Conservation (phyloP, 2,329 filamentous ascomycete genomes). For the Aspergillus nomiae region DNA sequence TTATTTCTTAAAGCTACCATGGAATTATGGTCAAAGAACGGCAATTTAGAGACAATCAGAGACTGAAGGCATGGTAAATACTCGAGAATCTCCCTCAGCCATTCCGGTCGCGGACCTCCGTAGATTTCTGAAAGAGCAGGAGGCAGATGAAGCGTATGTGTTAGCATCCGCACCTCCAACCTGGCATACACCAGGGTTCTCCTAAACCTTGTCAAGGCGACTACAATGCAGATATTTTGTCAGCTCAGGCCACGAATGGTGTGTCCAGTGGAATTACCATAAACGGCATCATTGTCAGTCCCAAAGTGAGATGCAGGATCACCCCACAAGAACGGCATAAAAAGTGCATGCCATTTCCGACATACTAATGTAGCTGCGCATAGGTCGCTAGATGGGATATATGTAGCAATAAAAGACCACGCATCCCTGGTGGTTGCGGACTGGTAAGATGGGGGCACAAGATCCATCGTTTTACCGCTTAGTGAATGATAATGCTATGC, state of each 20-base stretch:
- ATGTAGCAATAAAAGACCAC: constrained; percentile 59
- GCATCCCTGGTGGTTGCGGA: constrained; percentile 56
- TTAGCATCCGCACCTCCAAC: constrained; percentile 55
- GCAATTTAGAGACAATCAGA: constrained; percentile 59
- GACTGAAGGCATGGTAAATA: constrained; percentile 61
- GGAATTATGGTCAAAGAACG: constrained; percentile 64
- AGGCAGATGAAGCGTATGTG: constrained; percentile 63
- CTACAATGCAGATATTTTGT: constrained; percentile 32
- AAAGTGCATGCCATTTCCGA: constrained; percentile 59
- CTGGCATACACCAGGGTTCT: constrained; percentile 58
- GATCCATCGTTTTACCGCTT: constrained; percentile 50
- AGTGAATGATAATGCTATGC: not conserved
- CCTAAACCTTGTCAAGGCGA: constrained; percentile 62
- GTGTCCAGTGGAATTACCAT: constrained; percentile 41
- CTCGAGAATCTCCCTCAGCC: constrained; percentile 62
- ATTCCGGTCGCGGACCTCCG: constrained; percentile 59
- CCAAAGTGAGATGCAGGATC: constrained; percentile 65
- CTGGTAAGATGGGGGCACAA: constrained; percentile 62
- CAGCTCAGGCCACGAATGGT: constrained; percentile 8
- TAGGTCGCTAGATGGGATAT: constrained; percentile 58
- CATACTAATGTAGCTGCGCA: constrained; percentile 60
- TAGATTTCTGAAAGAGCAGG: constrained; percentile 64
- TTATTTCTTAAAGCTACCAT: constrained; percentile 51
- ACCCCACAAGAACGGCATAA: constrained; percentile 63
- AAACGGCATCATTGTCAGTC: constrained; percentile 61